Evolutionary conservation across 495 filamentous ascomycete genomes (phyloP), one percentile per base, ranked within the genome.

Genomic region (Penicillium alfredii): DNA sequence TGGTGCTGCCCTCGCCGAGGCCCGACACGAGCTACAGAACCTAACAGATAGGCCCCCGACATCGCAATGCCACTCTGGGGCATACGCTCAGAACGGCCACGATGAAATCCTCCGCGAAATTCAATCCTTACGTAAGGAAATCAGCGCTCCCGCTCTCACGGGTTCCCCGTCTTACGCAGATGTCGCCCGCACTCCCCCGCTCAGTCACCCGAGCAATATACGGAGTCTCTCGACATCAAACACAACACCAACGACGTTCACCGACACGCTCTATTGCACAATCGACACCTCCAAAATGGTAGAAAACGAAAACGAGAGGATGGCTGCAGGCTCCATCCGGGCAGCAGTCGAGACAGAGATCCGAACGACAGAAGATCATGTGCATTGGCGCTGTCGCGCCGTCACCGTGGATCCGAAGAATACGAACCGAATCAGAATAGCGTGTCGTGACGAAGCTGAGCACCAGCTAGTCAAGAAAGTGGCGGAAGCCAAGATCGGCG

Each of bases 311-410:
- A 55, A 36, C 17, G 42, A 40, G 13, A 55, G 32, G 44, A 21
- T n/a, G 20, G 41, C 44, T 7, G 42, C 47, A 22, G 50, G 49
- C 17, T 25, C 40, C 23, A 49, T 61, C 43, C 29, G 58, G 41
- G 39, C 52, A 11, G 18, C 46, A 27, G 36, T 58, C 7, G 49
- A 61, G 35, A 49, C 28, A 45, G 53, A 52, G 37, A 57, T 59
- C 24, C 51, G 51, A 11, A 43, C 25, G 31, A 51, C 26, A 21
- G 46, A 52, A 23, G 35, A 45, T 8, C 35, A 57, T 13, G 36
- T 11, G 10, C 40, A 49, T 28, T 59, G 49, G 55, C 53, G 55
- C 9, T 59, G 50, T 32, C 45, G 44, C 32, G 47, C 58, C 3
- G 47, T 62, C 20, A 56, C 46, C 6, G 49, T 45, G 16, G 44